Conservation (phyloP, 2,329 filamentous ascomycete species). For the Alternaria gaisen region DNA sequence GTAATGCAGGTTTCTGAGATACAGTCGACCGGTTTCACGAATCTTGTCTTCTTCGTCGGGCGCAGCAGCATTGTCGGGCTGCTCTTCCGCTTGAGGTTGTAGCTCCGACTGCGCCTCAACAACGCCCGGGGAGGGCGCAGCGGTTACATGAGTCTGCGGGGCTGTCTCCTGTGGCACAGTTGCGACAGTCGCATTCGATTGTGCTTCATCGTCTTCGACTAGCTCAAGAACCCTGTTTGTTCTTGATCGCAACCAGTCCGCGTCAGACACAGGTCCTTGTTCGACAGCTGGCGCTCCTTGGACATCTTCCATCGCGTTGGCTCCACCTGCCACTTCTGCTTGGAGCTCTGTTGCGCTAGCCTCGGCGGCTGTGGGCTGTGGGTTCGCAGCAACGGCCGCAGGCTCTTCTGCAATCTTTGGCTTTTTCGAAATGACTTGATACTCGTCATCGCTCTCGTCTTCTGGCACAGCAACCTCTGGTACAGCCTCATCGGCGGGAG, state of each 20-base stretch:
- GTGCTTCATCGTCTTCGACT: constrained; percentile 74
- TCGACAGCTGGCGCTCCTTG: constrained; percentile 32
- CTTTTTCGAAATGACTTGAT: constrained; percentile 68
- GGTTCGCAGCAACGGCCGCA: constrained; percentile 12
- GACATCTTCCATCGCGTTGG: constrained; percentile 26
- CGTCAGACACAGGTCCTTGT: constrained; percentile 69
- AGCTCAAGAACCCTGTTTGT: constrained; percentile 88
- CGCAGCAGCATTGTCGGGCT: constrained; percentile 50
- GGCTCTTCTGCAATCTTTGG: constrained; percentile 41
- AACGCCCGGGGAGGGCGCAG: constrained; percentile 17
- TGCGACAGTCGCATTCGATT: not conserved
- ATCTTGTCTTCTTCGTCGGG: constrained; percentile 68
- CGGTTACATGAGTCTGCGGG: constrained; percentile 16
- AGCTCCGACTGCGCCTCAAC: constrained; percentile 18
- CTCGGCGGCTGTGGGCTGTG: not conserved
- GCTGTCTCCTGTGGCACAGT: constrained; percentile 2
- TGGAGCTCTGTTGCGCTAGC: constrained; percentile 2
- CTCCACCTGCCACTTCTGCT: constrained; percentile 22
- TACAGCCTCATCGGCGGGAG: constrained; percentile 27
- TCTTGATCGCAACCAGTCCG: constrained; percentile 89
- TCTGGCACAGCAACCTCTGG: constrained; percentile 42
- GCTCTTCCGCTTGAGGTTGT: constrained; percentile 29
- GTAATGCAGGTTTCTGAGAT: constrained; percentile 89
- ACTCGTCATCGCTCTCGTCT: constrained; percentile 77
- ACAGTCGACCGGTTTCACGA: constrained; percentile 77